These are phyloP conservation scores for Apiotrichum domesticum DNA, from an alignment of 1,284 basidiomycete species.

Conservation along the genomic window DNA sequence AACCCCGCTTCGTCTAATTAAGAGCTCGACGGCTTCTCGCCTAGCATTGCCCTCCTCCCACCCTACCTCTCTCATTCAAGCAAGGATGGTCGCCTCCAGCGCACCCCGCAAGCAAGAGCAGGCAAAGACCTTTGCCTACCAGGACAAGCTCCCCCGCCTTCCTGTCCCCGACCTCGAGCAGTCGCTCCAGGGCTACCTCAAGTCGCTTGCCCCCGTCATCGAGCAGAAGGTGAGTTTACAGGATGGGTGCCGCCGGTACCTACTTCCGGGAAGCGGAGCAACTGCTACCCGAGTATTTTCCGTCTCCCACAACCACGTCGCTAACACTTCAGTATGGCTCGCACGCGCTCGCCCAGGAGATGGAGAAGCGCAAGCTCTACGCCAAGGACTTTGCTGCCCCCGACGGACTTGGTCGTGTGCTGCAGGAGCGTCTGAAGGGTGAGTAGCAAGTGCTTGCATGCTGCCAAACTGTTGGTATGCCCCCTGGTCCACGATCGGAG, in stretches of 20 bases:
- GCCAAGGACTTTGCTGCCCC: constrained; percentile 61
- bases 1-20: constrained; percentile 2
- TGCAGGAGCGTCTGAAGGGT: constrained; percentile 79
- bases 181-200: constrained; percentile 73
- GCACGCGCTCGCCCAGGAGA: constrained; percentile 54
- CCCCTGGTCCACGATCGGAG: too few species aligned
- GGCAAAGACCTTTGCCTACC: constrained; percentile 48
- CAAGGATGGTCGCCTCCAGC: constrained; percentile 32
- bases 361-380: constrained; percentile 59
- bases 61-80: constrained; percentile 3
- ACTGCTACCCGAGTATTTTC: not conserved
- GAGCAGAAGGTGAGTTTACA: constrained; percentile 58
- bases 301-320: not conserved
- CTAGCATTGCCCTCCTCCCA: not conserved
- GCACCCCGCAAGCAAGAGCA: constrained; percentile 23
- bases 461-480: too few species aligned
- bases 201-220: constrained; percentile 72
- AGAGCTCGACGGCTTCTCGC: not conserved
- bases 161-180: constrained; percentile 75
- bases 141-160: constrained; percentile 57
- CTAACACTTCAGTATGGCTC: constrained; percentile 50
- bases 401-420: constrained; percentile 60
- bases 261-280: too few species aligned
- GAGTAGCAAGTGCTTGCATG: constrained; percentile 22
- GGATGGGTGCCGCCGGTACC: too few species aligned